Percentiles rank a stretch among this genome's conserved stretches.
Evolutionary conservation across 371 early-diverging fungal genomes (phyloP).

Genomic region (Mucor mucedo): DNA sequence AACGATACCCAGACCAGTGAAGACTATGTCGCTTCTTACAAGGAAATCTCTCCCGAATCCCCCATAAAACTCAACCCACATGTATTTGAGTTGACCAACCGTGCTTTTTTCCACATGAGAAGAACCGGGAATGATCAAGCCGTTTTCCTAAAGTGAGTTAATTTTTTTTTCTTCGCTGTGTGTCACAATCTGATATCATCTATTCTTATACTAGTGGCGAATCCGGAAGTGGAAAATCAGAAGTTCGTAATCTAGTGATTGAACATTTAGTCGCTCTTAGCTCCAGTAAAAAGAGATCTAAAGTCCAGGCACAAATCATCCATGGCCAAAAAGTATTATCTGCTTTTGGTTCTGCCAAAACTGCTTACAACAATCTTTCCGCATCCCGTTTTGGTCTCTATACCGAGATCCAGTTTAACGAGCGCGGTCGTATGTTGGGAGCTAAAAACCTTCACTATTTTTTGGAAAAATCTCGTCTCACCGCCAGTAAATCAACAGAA

Average conservation of each 20-base stretch:
- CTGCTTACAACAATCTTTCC: constrained; percentile 76
- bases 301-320: constrained; percentile 69
- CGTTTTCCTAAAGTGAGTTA: constrained; percentile 62
- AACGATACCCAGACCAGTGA: constrained; percentile 61
- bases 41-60: constrained; percentile 48
- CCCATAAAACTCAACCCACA: constrained; percentile 69
- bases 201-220: constrained; percentile 69
- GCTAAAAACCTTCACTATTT: constrained; percentile 88
- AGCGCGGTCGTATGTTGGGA: constrained; percentile 85
- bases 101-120: constrained; percentile 74
- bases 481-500: constrained; percentile 55
- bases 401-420: constrained; percentile 88
- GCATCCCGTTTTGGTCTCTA: constrained; percentile 84
- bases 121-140: constrained; percentile 77
- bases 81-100: constrained; percentile 72
- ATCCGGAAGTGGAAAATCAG: constrained; percentile 83
- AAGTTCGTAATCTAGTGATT: constrained; percentile 59
- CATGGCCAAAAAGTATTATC: constrained; percentile 40
- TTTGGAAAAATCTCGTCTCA: constrained; percentile 82
- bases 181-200: constrained; percentile 1
- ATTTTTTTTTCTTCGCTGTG: background rate
- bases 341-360: constrained; percentile 82
- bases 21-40: constrained; percentile 73
- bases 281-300: constrained; percentile 74
- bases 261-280: constrained; percentile 70